Conservation (phyloP, 371 early-diverging fungal species). For the Zancudomyces culisetae region DNA sequence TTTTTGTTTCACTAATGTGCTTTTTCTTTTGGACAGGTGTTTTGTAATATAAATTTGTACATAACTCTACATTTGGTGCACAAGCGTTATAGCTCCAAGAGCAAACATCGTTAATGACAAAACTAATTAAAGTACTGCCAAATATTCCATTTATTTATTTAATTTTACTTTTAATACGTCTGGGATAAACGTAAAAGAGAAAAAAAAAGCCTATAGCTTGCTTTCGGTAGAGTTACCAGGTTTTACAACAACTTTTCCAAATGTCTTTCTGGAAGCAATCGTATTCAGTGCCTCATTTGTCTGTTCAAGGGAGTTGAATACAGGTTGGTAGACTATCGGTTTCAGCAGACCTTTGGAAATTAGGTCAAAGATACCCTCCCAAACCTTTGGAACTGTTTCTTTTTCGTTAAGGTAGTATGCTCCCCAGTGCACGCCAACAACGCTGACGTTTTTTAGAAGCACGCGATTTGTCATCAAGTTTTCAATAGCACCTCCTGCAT, state of each 20-base stretch:
- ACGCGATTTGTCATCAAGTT: slow-evolving; percentile 60
- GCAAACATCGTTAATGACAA: too few species aligned
- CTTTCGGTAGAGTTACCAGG: slow-evolving; percentile 6
- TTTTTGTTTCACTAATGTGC: too few species aligned
- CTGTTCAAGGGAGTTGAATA: slow-evolving; percentile 40
- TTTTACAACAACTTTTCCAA: slow-evolving; percentile 50
- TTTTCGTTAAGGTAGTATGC: slow-evolving; percentile 45
- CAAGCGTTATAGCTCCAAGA: too few species aligned
- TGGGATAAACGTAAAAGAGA: too few species aligned
- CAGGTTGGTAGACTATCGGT: slow-evolving; percentile 48
- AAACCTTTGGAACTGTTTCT: slow-evolving; percentile 40
- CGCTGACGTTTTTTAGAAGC: slow-evolving; percentile 59
- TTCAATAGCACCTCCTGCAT: slow-evolving; percentile 66
- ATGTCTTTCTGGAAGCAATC: slow-evolving; percentile 47
- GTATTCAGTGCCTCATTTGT: slow-evolving; percentile 48
- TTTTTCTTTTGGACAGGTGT: too few species aligned
- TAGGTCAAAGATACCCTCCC: slow-evolving; percentile 46
- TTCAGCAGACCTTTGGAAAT: slow-evolving; percentile 36
- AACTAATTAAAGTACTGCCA: too few species aligned
- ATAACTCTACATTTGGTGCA: too few species aligned
- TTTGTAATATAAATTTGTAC: too few species aligned
- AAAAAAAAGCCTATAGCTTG: too few species aligned
- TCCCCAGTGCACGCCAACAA: slow-evolving; percentile 61
- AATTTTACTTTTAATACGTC: too few species aligned
- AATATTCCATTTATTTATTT: too few species aligned